Conservation (phyloP, 306 rosid species). For the Neltuma alba region DNA sequence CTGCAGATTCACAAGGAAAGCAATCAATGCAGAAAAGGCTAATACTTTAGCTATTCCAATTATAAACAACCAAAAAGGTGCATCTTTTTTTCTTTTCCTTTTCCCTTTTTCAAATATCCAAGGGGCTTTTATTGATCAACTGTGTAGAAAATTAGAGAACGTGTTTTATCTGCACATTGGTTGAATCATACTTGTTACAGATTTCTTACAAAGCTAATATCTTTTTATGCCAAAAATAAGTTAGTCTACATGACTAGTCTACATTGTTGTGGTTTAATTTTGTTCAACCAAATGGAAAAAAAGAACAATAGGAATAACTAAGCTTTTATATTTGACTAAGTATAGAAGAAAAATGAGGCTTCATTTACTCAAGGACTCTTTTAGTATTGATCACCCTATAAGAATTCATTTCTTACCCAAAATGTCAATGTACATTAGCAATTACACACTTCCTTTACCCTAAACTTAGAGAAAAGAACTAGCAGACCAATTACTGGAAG, state of each 20-base stretch:
- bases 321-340: too few relatives aligned
- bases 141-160: neutral
- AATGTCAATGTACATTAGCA: neutral
- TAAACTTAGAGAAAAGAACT: neutral
- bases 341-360: neutral
- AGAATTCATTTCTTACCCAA: neutral
- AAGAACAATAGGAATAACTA: too few relatives aligned
- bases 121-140: neutral
- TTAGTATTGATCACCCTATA: neutral
- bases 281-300: too few relatives aligned
- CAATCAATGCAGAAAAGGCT: slow-evolving; percentile 82
- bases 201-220: neutral
- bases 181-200: slow-evolving; percentile 11
- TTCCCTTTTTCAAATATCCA: neutral
- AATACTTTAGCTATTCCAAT: slow-evolving; percentile 96
- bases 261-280: neutral
- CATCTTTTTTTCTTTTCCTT: neutral
- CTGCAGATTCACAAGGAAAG: slow-evolving; percentile 89
- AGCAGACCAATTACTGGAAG: neutral
- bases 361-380: neutral
- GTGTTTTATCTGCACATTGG: slow-evolving; percentile 18
- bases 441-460: neutral
- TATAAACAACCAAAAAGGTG: slow-evolving; percentile 90
- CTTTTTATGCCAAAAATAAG: neutral
- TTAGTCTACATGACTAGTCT: neutral